phyloP scores from a whole-genome alignment of 768 basidiomycete genomes.

The Rhodotorula sphaerocarpa region DNA sequence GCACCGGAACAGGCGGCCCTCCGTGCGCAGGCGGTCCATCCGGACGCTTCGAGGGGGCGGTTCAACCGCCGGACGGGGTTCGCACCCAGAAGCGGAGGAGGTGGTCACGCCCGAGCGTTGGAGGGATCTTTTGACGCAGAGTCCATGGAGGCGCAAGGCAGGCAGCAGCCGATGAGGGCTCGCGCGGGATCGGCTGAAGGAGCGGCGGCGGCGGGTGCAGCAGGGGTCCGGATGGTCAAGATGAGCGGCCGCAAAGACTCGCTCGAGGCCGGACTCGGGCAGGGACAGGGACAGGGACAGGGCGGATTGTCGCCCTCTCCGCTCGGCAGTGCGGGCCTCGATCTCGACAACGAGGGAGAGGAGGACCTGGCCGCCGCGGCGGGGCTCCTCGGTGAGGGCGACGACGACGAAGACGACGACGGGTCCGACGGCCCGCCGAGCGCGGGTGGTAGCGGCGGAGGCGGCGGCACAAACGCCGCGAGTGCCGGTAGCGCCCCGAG shows the following conservation, averaged over 20 bases:
- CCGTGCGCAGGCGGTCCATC: background rate
- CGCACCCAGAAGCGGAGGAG: too few species aligned
- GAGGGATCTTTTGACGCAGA: too few species aligned
- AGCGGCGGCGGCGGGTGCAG: too few species aligned
- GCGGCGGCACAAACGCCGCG: background rate
- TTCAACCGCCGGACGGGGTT: too few species aligned
- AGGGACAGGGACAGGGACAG: too few species aligned
- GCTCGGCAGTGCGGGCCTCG: background rate
- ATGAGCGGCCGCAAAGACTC: constrained; percentile 7
- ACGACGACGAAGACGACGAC: background rate
- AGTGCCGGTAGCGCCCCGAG: background rate
- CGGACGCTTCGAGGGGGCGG: background rate
- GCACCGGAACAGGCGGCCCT: background rate
- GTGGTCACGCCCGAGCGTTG: too few species aligned
- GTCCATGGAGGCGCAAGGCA: too few species aligned
- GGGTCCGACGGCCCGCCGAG: background rate
- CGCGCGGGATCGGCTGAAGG: too few species aligned
- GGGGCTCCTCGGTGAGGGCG: background rate
- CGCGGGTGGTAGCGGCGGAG: background rate
- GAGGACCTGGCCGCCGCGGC: background rate
- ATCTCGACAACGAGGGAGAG: background rate
- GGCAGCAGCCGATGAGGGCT: too few species aligned
- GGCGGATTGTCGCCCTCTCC: background rate
- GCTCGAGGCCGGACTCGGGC: too few species aligned
- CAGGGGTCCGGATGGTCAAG: background rate